Evolutionary conservation across 2,329 filamentous ascomycete species (phyloP).

Genomic region (Conoideocrella luteorostrata): DNA sequence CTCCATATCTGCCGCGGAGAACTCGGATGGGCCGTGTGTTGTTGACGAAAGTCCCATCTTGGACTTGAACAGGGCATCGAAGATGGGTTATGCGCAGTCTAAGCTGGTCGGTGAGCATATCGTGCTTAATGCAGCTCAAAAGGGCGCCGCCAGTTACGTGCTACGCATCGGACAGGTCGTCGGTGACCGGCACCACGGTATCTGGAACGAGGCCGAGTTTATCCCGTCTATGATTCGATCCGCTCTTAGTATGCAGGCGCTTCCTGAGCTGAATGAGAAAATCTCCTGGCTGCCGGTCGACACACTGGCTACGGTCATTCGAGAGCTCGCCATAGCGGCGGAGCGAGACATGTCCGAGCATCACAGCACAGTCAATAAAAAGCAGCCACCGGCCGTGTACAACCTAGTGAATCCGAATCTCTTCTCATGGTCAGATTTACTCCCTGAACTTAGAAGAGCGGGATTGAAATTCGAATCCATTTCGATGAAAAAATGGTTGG

Average conservation of each 20-base stretch:
- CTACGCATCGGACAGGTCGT: conserved; percentile 44
- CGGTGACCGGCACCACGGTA: conserved; percentile 36
- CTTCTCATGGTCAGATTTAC: not conserved
- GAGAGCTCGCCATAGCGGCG: not conserved
- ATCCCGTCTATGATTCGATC: conserved; percentile 45
- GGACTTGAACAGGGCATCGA: conserved; percentile 30
- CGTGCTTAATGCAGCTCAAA: conserved; percentile 26
- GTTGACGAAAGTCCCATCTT: conserved; percentile 30
- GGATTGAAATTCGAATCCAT: not conserved
- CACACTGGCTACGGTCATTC: not conserved
- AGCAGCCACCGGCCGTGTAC: not conserved
- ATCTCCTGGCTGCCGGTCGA: not conserved
- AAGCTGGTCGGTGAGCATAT: conserved; percentile 33
- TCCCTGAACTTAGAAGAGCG: not conserved
- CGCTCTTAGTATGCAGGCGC: not conserved
- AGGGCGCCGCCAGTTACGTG: conserved; percentile 27
- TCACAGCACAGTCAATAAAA: too few species aligned
- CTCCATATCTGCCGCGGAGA: conserved; percentile 43
- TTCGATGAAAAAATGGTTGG: not conserved
- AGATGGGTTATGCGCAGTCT: conserved; percentile 37
- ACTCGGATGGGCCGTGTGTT: conserved; percentile 25
- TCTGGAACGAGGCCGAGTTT: conserved; percentile 45
- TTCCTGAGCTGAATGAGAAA: not conserved
- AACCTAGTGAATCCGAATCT: not conserved
- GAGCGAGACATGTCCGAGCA: not conserved